These are phyloP conservation scores for Micromonas commoda DNA, from an alignment of 139 green algal genomes.

Conservation along the genomic window DNA sequence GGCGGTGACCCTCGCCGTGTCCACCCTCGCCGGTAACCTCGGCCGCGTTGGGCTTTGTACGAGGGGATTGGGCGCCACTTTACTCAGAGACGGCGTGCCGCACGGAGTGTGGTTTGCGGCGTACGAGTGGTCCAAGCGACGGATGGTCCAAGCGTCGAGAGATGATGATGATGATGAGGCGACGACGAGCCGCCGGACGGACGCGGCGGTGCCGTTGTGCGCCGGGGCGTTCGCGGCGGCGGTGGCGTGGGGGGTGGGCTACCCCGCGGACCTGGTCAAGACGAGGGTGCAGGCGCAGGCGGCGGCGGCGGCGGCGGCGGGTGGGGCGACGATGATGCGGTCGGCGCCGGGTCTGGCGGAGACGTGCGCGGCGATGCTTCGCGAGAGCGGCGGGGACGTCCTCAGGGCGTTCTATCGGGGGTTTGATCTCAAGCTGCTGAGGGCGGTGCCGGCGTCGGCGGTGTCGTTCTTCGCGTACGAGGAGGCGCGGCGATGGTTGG, in stretches of 20 bases:
- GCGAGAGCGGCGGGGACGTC: too few relatives aligned
- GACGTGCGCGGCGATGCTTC: neutral
- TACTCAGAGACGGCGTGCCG: slow-evolving; percentile 6
- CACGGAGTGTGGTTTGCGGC: slow-evolving; percentile 1
- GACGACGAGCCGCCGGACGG: too few relatives aligned
- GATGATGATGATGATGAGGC: too few relatives aligned
- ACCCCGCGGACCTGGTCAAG: neutral
- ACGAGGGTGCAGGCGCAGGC: neutral
- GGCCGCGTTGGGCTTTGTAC: neutral
- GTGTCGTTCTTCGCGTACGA: neutral
- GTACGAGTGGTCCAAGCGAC: neutral
- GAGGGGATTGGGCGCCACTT: neutral
- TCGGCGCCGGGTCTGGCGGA: neutral
- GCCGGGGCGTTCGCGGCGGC: neutral
- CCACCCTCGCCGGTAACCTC: neutral
- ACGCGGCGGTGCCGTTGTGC: neutral
- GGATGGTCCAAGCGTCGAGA: neutral
- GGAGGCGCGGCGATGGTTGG: neutral
- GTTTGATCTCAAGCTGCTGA: neutral
- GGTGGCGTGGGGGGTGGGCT: slow-evolving; percentile 9
- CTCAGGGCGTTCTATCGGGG: neutral
- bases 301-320: neutral
- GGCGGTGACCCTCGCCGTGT: neutral
- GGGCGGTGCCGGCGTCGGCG: neutral
- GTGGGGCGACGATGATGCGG: too few relatives aligned